Base-by-base conservation (phyloP, 306 rosid species). In the Begonia loranthoides region DNA sequence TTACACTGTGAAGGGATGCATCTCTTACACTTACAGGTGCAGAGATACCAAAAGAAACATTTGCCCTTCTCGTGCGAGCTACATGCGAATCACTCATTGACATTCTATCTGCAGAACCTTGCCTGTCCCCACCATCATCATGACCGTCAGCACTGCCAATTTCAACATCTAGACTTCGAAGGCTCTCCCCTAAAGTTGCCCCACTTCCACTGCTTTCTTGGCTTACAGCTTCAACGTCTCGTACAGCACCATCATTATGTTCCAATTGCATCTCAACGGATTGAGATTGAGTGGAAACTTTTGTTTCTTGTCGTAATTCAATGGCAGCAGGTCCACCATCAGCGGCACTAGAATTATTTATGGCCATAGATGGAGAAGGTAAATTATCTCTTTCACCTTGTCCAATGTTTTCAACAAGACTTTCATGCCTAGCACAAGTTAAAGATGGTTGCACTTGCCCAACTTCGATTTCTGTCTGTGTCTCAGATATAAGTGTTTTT, bases 131-230 rank as follows among this genome's bases (percentile, higher is more conserved):
- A 47, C 87, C 84, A 64, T 89, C 95, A 66, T 89, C 97, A 61
- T 84, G 97, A 55, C 97, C 97, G 61, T 88, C 97, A 56, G 84
- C 93, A 60, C 97, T 89, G 63, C 97, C 97, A 68, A 89, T 89
- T 73, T 89, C 97, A 54, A 89, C 97, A 73, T 89, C 97, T 52
- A 89, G 84, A 75, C 97, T 89, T 13, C 97, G 79, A 63, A 89
- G 90, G 58, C 97, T 89, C 73, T 84, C 97, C 51, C 97, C 97
- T 66, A 89, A 67, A 62, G 97, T 89, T 43, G 97, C 97, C 50
- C 90, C 97, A 77, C 97, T 89, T 43, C 93, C 97, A 64, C 97
- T 73, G 71, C 97, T 89, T 78, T 74, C 95, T 71, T 89, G 97
- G 73, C 97, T 89, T 65, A 84, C 86, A 70, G 95, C 97, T 79